Evolutionary conservation across 1,284 basidiomycete species (phyloP), one percentile per base, ranked within the genome.

Genomic region (Trichosporon faecale): DNA sequence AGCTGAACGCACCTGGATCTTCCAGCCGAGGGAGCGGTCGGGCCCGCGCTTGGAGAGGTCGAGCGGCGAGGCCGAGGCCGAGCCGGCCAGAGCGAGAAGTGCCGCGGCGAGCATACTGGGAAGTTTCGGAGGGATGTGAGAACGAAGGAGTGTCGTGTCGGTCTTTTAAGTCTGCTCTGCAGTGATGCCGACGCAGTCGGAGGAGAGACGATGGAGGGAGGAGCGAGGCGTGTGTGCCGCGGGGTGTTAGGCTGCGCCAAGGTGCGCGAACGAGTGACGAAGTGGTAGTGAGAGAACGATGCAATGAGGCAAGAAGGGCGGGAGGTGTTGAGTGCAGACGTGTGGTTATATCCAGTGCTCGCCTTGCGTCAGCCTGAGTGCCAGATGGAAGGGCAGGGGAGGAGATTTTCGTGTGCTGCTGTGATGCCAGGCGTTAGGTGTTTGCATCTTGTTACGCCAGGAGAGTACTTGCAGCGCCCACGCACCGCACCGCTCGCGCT

Each of bases 11-110:
- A 64, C 63, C 37, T 37, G 37, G 23, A 40, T 21, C 37, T 64
- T 64, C 63, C 63, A 64, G 31, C 37, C 63, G 37, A 61, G 57
- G 8, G 57, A 61, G 29, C 57, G 57, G 11, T 61, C 16, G 9
- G 57, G 57, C 0, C 57, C 57, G n/a, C 57, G 27, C 8, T 14
- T 14, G 8, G 18, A 4, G 7, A 61, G 29, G 27, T 61, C 57
- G 16, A 31, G 21, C 57, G 57, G 27, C 9, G 57, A 29, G 29
- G 29, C 57, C 1, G 29, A 6, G 29, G 27, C 14, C 29, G 57
- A 61, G 29, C 57, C 21, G 7, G 49, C 49, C 3, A 52, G 49
- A 52, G 49, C 49, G 49, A 52, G 49, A 3, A 52, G 49, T 11
- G 49, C 49, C 9, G 23, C 9, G 49, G 49, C 49, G 21, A 52